These are phyloP conservation scores for Sporothrix euskadiensis DNA, from an alignment of 2,329 filamentous ascomycete genomes.

Conservation along the genomic window DNA sequence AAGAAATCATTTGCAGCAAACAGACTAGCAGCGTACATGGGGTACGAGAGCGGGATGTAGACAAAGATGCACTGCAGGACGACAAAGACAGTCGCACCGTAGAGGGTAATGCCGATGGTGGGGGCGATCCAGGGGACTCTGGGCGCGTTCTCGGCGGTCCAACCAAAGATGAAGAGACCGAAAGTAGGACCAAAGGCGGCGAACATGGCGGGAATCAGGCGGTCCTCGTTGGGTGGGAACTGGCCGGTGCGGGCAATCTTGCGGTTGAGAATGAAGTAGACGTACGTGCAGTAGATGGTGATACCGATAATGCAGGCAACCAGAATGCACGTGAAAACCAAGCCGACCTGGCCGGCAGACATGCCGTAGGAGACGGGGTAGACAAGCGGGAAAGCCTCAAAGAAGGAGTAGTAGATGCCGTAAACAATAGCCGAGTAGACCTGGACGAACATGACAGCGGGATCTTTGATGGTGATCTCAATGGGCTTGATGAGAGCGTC, in stretches of 20 bases:
- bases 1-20: conserved; percentile 64
- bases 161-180: conserved; percentile 63
- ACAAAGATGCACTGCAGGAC: conserved; percentile 63
- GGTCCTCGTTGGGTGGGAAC: conserved; percentile 54
- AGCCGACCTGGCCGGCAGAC: conserved; percentile 57
- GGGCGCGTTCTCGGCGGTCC: conserved; percentile 50
- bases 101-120: conserved; percentile 59
- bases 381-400: conserved; percentile 67
- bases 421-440: conserved; percentile 64
- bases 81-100: conserved; percentile 53
- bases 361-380: conserved; percentile 62
- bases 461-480: conserved; percentile 57
- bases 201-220: conserved; percentile 56
- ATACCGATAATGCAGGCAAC: conserved; percentile 58
- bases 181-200: conserved; percentile 56
- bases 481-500: conserved; percentile 61
- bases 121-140: conserved; percentile 57
- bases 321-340: conserved; percentile 62
- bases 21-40: conserved; percentile 57
- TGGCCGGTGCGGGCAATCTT: conserved; percentile 50
- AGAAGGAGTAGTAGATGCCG: conserved; percentile 63
- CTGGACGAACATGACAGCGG: conserved; percentile 62
- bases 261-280: conserved; percentile 54
- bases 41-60: conserved; percentile 59
- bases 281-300: conserved; percentile 51